Percentiles rank a stretch among this genome's conserved stretches.
Conservation (phyloP, 2,329 filamentous ascomycete species). For the Xylaria sp. region DNA sequence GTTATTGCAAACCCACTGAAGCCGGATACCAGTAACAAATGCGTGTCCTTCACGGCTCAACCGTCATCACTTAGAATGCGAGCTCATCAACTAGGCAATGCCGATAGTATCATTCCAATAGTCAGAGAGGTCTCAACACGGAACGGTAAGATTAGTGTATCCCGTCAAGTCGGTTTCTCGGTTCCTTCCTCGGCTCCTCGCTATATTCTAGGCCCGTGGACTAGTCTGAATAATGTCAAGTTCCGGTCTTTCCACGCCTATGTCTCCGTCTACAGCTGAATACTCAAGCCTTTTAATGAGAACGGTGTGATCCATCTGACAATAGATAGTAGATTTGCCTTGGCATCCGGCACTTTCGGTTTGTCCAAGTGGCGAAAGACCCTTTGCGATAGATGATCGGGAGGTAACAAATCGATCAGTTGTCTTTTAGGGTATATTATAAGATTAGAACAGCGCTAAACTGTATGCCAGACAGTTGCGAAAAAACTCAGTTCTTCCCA, state of each 20-base stretch:
- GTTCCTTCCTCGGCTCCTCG: conserved; percentile 15
- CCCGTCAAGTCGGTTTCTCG: conserved; percentile 40
- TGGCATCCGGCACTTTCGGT: conserved; percentile 62
- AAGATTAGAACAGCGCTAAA: conserved; percentile 59
- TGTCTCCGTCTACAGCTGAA: conserved; percentile 38
- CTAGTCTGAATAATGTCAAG: conserved; percentile 36
- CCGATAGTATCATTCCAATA: conserved; percentile 33
- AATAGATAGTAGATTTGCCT: conserved; percentile 50
- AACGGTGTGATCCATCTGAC: conserved; percentile 50
- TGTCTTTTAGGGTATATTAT: conserved; percentile 43
- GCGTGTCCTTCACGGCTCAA: neutral
- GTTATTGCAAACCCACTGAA: conserved; percentile 6
- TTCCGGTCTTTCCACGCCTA: conserved; percentile 38
- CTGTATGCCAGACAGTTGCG: conserved; percentile 15
- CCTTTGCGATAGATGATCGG: conserved; percentile 56
- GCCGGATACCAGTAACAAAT: conserved; percentile 1
- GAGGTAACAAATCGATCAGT: conserved; percentile 44
- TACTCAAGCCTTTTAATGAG: conserved; percentile 40
- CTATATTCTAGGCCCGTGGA: conserved; percentile 39
- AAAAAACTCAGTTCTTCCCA: conserved; percentile 53
- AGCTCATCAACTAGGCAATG: conserved; percentile 33
- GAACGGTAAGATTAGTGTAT: conserved; percentile 38
- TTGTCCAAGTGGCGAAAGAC: conserved; percentile 66
- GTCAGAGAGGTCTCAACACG: conserved; percentile 36
- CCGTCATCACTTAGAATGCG: conserved; percentile 12